These are phyloP conservation scores for Mallotus repandus DNA, from an alignment of 441 rosid genomes.

Conservation along the genomic window DNA sequence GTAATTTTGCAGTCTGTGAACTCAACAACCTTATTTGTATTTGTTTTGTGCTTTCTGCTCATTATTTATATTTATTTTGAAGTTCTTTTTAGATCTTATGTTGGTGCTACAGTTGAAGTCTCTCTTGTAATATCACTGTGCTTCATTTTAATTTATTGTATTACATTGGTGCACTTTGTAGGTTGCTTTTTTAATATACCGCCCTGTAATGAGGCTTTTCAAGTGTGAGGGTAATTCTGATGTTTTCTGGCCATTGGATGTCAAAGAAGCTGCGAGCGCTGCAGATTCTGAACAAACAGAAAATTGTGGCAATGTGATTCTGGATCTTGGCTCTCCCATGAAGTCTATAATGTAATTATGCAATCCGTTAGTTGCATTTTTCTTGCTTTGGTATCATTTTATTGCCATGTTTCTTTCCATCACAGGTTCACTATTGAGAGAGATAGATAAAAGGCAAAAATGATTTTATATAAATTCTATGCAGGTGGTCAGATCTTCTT, in stretches of 20 bases:
- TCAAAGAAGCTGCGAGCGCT: constrained; percentile 41
- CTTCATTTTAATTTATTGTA: background rate
- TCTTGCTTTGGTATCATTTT: background rate
- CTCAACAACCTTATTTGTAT: background rate
- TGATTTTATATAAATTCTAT: constrained; percentile 14
- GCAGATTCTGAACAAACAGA: constrained; percentile 52
- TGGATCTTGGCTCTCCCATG: constrained; percentile 64
- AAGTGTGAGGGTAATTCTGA: constrained; percentile 70
- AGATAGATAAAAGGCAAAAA: background rate
- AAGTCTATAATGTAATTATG: constrained; percentile 60
- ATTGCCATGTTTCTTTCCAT: background rate
- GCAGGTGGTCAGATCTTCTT: constrained; percentile 99
- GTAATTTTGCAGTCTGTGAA: background rate
- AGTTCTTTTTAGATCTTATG: background rate
- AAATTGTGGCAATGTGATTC: constrained; percentile 44
- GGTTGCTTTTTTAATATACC: constrained; percentile 97
- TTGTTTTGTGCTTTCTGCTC: background rate
- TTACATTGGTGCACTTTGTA: constrained; percentile 25
- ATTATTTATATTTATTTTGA: background rate
- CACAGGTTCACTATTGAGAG: constrained; percentile 1
- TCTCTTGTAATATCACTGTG: background rate
- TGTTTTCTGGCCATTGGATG: constrained; percentile 90
- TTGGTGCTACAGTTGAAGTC: background rate
- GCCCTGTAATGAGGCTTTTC: constrained; percentile 98
- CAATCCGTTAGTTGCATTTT: constrained; percentile 16